These are phyloP conservation scores for Carex arenaria DNA, from an alignment of 202 grass and related monocot species.

Conservation along the genomic window DNA sequence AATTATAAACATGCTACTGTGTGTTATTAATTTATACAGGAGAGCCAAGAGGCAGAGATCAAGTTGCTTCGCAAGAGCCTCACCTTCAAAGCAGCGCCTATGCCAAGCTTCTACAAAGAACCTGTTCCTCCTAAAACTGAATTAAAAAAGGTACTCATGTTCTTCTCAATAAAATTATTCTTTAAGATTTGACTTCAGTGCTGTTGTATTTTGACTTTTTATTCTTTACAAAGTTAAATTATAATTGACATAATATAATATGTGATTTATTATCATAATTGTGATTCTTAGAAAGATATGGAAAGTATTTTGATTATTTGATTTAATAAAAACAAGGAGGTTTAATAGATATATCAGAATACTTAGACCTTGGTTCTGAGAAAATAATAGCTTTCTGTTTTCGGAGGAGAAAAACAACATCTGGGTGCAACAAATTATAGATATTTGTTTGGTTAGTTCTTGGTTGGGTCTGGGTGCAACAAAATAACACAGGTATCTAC, in stretches of 20 bases:
- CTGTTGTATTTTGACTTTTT: neutral
- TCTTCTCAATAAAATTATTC: neutral
- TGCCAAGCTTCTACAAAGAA: slow-evolving; percentile 98
- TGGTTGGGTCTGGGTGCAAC: neutral
- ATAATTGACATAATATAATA: neutral
- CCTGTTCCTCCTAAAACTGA: slow-evolving; percentile 77
- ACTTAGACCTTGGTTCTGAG: neutral
- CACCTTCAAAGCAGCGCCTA: slow-evolving; percentile 84
- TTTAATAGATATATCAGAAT: neutral
- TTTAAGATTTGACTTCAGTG: neutral
- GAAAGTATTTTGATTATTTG: neutral
- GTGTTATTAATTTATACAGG: slow-evolving; percentile 42
- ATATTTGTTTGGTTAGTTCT: neutral
- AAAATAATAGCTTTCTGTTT: neutral
- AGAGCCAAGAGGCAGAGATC: slow-evolving; percentile 96
- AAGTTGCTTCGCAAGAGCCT: slow-evolving; percentile 91
- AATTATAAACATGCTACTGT: slow-evolving; percentile 21
- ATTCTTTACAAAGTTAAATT: neutral
- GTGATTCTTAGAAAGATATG: neutral
- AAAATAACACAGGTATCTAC: neutral
- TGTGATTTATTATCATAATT: neutral
- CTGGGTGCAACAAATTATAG: neutral
- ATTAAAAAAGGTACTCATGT: slow-evolving; percentile 70
- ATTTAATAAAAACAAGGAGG: neutral
- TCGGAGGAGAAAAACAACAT: neutral